Conservation (phyloP, 345 rosid genomes). For the Sisymbrium altissimum region DNA sequence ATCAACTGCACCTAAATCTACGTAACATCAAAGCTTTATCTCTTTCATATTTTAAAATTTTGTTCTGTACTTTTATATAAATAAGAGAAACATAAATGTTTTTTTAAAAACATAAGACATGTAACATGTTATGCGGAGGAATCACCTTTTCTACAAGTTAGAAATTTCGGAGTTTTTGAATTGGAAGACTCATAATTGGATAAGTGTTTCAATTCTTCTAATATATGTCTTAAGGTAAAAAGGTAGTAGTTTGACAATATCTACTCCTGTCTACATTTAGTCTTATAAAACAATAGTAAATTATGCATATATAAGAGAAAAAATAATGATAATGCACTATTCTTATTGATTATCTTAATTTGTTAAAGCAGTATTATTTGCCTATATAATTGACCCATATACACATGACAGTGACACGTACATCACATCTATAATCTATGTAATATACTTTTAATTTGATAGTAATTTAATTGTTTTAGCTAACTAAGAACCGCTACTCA, state of each 20-base stretch:
- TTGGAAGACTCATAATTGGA: slow-evolving; percentile 4
- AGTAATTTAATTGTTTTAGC: background rate
- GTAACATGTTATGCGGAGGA: slow-evolving; percentile 13
- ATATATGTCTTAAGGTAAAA: slow-evolving; percentile 8
- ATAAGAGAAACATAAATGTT: background rate
- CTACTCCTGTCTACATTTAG: slow-evolving; percentile 24
- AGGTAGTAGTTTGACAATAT: slow-evolving; percentile 27
- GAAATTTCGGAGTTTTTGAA: slow-evolving; percentile 13
- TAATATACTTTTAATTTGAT: background rate
- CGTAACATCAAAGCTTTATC: too few species aligned
- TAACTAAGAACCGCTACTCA: background rate
- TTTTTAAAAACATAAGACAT: background rate
- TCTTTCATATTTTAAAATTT: too few species aligned
- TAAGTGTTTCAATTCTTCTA: slow-evolving; percentile 8
- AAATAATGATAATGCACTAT: background rate
- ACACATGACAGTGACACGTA: background rate
- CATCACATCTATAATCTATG: background rate
- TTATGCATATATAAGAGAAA: background rate
- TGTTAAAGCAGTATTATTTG: background rate
- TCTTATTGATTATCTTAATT: background rate
- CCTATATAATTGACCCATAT: slow-evolving; percentile 2
- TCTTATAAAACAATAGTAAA: background rate
- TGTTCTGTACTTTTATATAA: background rate
- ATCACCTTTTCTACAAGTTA: slow-evolving; percentile 17
- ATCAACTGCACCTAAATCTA: background rate